Base-by-base conservation (phyloP, 2,329 filamentous ascomycete species). In the Emergomyces orientalis region DNA sequence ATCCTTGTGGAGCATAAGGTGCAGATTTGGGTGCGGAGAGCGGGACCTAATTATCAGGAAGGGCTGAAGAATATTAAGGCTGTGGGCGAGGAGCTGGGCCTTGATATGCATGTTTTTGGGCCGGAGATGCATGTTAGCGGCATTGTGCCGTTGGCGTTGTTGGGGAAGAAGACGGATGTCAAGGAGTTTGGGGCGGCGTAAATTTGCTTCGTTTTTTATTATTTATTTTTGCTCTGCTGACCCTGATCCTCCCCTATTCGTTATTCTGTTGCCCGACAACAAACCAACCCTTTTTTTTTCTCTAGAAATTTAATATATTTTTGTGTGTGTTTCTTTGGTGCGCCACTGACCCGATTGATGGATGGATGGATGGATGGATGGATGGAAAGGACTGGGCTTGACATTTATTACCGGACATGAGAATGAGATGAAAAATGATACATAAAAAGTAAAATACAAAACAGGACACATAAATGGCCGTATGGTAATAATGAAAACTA, bases 1-100 rank as follows among this genome's bases (percentile, higher is more conserved):
- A 84, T 88, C 67, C 86, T 99, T 70, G 86, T 86, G 75, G 94
- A 99, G 85, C 94, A 99, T 87, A 96, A 96, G 74, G 90, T 94
- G 69, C 88, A 96, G 81, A 97, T 97, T 82, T 97, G 93, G 94
- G 92, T 97, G 70, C 85, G 86, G 71, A 85, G 86, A 78, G 86
- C 94, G 61, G 91, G 94, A 65, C 94, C 94, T 79, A 99, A 99
- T 85, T 99, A 96, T 86, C 94, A 99, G 81, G 94, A 99, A 81
- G 94, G 94, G 81, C 88, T 99, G 69, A 97, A 96, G 88, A 99
- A 97, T 86, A 97, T 99, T 86, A 97, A 97, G 86, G 85, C 87
- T 59, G 93, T 96, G 65, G 94, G 91, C 65, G 86, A 93, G 77
- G 94, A 99, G 82, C 86, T 99, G 64, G 90, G 90, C 70, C 85